These are phyloP conservation scores for Fusarium lateritium DNA, from an alignment of 2,329 filamentous ascomycete genomes.

Conservation along the genomic window DNA sequence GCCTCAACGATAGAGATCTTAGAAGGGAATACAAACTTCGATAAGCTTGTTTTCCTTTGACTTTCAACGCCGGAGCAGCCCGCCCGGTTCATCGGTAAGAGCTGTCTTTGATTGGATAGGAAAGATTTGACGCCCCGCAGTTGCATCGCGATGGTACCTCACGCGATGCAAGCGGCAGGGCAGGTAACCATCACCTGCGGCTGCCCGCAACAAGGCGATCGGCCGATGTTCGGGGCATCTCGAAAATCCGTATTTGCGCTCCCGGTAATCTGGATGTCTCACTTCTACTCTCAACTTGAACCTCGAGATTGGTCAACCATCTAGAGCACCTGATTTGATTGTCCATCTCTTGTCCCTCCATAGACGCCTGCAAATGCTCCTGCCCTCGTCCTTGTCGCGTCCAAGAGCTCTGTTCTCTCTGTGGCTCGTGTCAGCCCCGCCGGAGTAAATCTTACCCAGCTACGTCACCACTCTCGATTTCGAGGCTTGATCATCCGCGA, in stretches of 20 bases:
- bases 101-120: background rate
- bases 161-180: slow-evolving; percentile 10
- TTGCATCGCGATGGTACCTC: slow-evolving; percentile 31
- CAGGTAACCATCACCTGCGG: slow-evolving; percentile 32
- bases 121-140: background rate
- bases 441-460: slow-evolving; percentile 25
- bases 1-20: background rate
- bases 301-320: background rate
- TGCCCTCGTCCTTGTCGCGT: slow-evolving; percentile 7
- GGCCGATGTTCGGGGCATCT: slow-evolving; percentile 21
- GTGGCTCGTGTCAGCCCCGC: slow-evolving; percentile 44
- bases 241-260: background rate
- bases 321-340: background rate
- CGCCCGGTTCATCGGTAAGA: slow-evolving; percentile 4
- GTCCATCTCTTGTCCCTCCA: background rate
- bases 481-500: slow-evolving; percentile 18
- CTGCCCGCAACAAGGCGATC: slow-evolving; percentile 23
- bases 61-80: slow-evolving; percentile 23
- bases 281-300: background rate
- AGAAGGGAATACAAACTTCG: slow-evolving; percentile 4
- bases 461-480: slow-evolving; percentile 39
- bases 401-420: slow-evolving; percentile 34
- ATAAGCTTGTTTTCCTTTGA: slow-evolving; percentile 20
- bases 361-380: slow-evolving; percentile 18
- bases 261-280: slow-evolving; percentile 20